Conservation (phyloP, 179 eudicot genomes). For the Camellia oleifera region DNA sequence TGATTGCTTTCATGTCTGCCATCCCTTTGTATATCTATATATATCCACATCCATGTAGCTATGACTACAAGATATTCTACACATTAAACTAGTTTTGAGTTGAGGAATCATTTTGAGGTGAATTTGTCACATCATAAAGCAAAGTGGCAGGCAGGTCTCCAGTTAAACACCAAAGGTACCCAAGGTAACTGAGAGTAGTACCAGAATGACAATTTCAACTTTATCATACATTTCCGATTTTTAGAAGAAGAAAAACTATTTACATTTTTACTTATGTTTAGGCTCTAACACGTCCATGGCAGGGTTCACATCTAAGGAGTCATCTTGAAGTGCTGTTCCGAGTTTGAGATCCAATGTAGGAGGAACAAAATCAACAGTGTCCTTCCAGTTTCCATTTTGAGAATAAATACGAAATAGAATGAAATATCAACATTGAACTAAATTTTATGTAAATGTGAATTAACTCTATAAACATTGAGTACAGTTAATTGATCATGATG, state of each 20-base stretch:
- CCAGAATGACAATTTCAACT: background rate
- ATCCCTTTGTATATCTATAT: no score
- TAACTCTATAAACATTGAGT: background rate
- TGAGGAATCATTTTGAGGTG: background rate
- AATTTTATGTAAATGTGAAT: background rate
- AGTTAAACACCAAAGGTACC: background rate
- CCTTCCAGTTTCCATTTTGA: background rate
- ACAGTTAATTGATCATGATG: no score
- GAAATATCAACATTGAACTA: background rate
- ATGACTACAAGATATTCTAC: background rate
- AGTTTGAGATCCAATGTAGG: background rate
- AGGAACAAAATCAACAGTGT: background rate
- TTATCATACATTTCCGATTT: background rate
- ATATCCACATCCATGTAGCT: background rate
- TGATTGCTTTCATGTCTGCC: no score
- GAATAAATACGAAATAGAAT: background rate
- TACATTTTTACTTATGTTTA: background rate
- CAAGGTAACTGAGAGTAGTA: background rate
- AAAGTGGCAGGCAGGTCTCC: background rate
- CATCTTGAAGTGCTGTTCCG: background rate
- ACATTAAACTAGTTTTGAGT: constrained; percentile 7
- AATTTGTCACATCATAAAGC: background rate
- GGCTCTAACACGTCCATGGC: background rate
- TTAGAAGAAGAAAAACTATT: background rate
- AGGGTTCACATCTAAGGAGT: constrained; percentile 1